phyloP scores from a whole-genome alignment of 805 yeast genomes.

The Yarrowia deformans region DNA sequence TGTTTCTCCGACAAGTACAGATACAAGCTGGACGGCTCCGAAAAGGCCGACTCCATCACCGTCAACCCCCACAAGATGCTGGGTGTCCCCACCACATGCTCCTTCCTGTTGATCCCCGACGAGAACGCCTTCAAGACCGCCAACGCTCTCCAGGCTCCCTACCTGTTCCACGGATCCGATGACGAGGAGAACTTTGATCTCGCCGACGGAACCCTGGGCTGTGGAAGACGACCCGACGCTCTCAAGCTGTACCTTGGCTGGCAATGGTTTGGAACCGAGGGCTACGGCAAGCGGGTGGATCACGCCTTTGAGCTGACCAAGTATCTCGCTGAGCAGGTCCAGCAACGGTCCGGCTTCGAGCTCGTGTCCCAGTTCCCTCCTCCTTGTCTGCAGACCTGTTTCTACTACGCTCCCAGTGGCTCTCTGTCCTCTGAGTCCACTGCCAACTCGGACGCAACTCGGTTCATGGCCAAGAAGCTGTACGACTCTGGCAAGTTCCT shows the following conservation, averaged over 20 bases:
- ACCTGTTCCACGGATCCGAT: slow-evolving; percentile 70
- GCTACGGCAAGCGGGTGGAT: slow-evolving; percentile 70
- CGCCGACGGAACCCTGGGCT: slow-evolving; percentile 92
- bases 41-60: slow-evolving; percentile 76
- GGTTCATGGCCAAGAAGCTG: slow-evolving; percentile 65
- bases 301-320: slow-evolving; percentile 72
- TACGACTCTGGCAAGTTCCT: slow-evolving; percentile 71
- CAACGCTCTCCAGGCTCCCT: slow-evolving; percentile 80
- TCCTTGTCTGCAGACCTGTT: slow-evolving; percentile 84
- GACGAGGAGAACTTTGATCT: slow-evolving; percentile 67
- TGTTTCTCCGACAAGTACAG: slow-evolving; percentile 63
- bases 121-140: slow-evolving; percentile 69
- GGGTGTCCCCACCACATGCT: slow-evolving; percentile 76
- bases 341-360: slow-evolving; percentile 56
- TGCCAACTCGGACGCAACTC: slow-evolving; percentile 62
- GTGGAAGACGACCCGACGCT: slow-evolving; percentile 86
- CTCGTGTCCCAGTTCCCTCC: slow-evolving; percentile 67
- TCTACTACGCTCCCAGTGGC: slow-evolving; percentile 66
- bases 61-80: slow-evolving; percentile 87
- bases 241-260: slow-evolving; percentile 79
- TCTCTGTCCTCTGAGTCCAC: slow-evolving; percentile 48
- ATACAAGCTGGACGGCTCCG: slow-evolving; percentile 62
- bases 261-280: slow-evolving; percentile 76
- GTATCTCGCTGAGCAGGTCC: slow-evolving; percentile 62
- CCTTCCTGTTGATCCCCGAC: slow-evolving; percentile 77